Evolutionary conservation across 495 filamentous ascomycete genomes (phyloP), one percentile per base, ranked within the genome.

Genomic region (Penicillium daleae): DNA sequence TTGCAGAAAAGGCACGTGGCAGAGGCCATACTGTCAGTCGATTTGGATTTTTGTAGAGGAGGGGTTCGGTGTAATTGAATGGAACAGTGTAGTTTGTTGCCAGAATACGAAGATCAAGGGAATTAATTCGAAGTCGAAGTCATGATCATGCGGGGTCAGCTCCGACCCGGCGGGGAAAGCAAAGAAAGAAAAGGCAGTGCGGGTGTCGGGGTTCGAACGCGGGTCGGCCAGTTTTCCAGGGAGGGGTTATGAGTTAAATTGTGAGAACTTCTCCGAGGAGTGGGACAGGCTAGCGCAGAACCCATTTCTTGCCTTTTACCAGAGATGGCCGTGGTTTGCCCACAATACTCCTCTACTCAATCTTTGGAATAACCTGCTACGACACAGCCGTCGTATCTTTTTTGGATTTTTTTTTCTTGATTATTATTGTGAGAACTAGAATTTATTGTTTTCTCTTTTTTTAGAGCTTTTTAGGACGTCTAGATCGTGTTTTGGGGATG

Each of bases 1-100:
- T 90, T 96, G 85, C 95, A 99, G 82, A 99, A 99, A 75, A 98
- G 93, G 70, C 95, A 99, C 48, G 91, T 85, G 22, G 88, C 83
- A 51, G 77, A 74, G 29, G 77, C 69, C 77, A 80, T 81, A 33
- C 53, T 74, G 50, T 33, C 31, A 48, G 17, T 17, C 13, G 2
- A 12, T 15, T 39, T 17, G n/a, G n/a, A n/a, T n/a, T 13, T 39
- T 39, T 35, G 27, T 65, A 31, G 59, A 54, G 51, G 24, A 66
- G 49, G 24, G 6, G 29, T 29, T 17, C 4, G 5, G 24, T 17
- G 26, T 7, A 24, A 29, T 29, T 50, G 15, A 29, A 24, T 26
- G 21, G 44, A 6, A 17, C 24, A 27, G 46, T 13, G 46, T 49
- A n/a, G 46, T 13, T 29, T n/a, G 46, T 50, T 15, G 22, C 26